A percentile compares a stretch with the other conserved stretches of the same genome.
These are phyloP conservation scores for Eucalyptus fibrosa DNA, from an alignment of 345 rosid genomes.

Conservation along the genomic window DNA sequence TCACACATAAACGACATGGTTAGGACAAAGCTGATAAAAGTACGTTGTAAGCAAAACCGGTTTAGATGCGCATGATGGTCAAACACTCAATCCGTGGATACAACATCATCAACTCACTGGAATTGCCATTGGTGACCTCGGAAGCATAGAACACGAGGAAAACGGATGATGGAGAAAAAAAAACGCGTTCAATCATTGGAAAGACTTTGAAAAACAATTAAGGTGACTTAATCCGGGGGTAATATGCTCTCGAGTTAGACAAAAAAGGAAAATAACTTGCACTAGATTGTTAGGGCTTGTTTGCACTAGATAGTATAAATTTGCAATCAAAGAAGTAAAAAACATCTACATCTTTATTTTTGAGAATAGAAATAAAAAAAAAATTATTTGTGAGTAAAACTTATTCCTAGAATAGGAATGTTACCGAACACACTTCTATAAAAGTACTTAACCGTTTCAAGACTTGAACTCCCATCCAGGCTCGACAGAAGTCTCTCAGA, in stretches of 20 bases:
- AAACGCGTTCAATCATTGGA: neutral
- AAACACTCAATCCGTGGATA: neutral
- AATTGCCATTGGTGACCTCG: neutral
- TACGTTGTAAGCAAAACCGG: neutral
- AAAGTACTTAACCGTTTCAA: neutral
- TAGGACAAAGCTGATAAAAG: neutral
- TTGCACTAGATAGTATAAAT: no score
- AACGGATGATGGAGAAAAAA: neutral
- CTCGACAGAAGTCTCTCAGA: neutral
- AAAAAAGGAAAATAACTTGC: neutral
- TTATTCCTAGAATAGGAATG: no score
- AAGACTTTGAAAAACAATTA: no score
- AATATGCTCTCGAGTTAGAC: neutral
- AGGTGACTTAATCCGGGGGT: no score
- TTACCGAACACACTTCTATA: no score
- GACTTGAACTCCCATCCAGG: neutral
- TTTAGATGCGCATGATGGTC: neutral
- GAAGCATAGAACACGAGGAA: neutral
- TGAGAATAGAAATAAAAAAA: no score
- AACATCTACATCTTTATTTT: no score
- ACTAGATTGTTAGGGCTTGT: no score
- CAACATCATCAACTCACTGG: neutral
- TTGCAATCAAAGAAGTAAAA: no score
- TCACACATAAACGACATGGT: neutral
- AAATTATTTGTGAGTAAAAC: no score